Evolutionary conservation across 164 flowering plant species (phyloP).

Genomic region (Brasenia schreberi): DNA sequence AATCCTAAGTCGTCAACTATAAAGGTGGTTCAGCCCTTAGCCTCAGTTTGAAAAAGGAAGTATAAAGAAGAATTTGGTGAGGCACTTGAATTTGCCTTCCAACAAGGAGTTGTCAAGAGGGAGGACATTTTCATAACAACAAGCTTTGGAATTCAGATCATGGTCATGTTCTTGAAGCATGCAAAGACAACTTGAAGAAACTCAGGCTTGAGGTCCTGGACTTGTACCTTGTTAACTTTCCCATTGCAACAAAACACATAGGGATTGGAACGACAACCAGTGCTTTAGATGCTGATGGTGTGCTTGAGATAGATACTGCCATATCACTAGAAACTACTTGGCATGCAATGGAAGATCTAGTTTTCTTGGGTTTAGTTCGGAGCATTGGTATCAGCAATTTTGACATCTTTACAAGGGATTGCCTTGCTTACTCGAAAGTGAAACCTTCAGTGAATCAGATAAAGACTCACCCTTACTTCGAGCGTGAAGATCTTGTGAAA

Average conservation of each 20-base stretch:
- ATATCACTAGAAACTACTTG: constrained; percentile 87
- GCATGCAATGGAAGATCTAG: constrained; percentile 94
- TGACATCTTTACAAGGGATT: constrained; percentile 83
- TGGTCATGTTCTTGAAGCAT: constrained; percentile 87
- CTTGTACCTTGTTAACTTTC: constrained; percentile 84
- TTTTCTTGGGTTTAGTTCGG: constrained; percentile 69
- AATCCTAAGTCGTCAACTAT: too few species aligned
- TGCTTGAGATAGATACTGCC: constrained; percentile 79
- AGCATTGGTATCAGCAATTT: too few species aligned
- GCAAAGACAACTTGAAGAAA: constrained; percentile 81
- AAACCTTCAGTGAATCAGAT: too few species aligned
- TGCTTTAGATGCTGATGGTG: constrained; percentile 74
- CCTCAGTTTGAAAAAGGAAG: too few species aligned
- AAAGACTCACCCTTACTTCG: too few species aligned
- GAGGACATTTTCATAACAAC: constrained; percentile 91
- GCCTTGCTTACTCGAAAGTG: constrained; percentile 79
- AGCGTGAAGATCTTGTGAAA: constrained; percentile 80
- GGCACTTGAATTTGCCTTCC: constrained; percentile 66
- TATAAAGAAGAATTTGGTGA: constrained; percentile 87
- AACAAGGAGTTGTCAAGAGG: constrained; percentile 68
- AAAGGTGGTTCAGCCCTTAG: too few species aligned
- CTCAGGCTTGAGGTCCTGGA: constrained; percentile 80
- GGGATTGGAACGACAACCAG: constrained; percentile 74
- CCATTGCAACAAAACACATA: constrained; percentile 73
- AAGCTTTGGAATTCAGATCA: constrained; percentile 98